These are phyloP conservation scores for Pseudocercospora musae DNA, from an alignment of 2,329 filamentous ascomycete genomes.

Conservation along the genomic window DNA sequence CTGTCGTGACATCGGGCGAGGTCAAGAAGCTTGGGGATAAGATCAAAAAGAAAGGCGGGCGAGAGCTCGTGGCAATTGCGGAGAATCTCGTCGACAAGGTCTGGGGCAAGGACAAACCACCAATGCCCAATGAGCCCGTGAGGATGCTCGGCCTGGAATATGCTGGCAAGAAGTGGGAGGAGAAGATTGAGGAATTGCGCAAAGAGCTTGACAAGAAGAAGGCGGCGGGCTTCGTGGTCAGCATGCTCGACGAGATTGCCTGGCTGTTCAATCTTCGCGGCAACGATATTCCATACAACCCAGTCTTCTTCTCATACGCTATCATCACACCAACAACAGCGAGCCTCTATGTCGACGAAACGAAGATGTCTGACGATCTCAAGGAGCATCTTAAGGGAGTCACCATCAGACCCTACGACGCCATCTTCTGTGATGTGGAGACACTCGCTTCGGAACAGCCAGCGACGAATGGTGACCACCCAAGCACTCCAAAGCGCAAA, in stretches of 20 bases:
- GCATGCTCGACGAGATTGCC: constrained; percentile 92
- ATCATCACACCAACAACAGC: constrained; percentile 73
- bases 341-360: constrained; percentile 78
- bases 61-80: constrained; percentile 68
- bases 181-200: constrained; percentile 82
- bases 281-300: constrained; percentile 94
- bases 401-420: constrained; percentile 73
- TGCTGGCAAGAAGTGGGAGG: constrained; percentile 75
- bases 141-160: constrained; percentile 69
- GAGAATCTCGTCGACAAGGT: constrained; percentile 86
- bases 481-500: constrained; percentile 52
- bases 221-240: constrained; percentile 80
- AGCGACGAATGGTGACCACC: constrained; percentile 12
- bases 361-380: constrained; percentile 69
- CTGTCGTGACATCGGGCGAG: constrained; percentile 71
- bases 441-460: constrained; percentile 52
- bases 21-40: constrained; percentile 76
- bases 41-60: constrained; percentile 80
- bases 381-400: constrained; percentile 70
- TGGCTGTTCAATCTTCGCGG: constrained; percentile 98
- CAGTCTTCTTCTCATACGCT: constrained; percentile 97
- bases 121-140: constrained; percentile 71
- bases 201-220: constrained; percentile 91
- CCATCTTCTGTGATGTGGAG: constrained; percentile 75
- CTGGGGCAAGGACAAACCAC: constrained; percentile 74